These are phyloP conservation scores for Tolypocladium ovalisporum DNA, from an alignment of 2,329 filamentous ascomycete genomes.

Conservation along the genomic window DNA sequence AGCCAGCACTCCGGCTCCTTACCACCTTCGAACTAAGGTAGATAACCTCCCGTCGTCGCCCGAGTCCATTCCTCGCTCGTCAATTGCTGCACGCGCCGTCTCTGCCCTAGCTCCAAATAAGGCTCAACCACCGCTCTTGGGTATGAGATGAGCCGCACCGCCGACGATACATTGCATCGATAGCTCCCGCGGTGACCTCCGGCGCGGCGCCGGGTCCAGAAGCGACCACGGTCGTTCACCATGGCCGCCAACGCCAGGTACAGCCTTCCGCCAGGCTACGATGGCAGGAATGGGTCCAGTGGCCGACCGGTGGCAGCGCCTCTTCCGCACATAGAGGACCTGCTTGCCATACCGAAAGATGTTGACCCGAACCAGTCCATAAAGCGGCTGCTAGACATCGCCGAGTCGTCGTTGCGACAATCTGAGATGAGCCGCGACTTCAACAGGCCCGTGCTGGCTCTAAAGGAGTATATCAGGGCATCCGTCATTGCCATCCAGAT, in stretches of 20 bases:
- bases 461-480: conserved; percentile 75
- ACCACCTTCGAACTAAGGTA: not conserved
- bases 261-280: conserved; percentile 16
- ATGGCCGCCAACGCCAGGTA: conserved; percentile 20
- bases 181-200: not conserved
- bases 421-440: conserved; percentile 54
- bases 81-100: not conserved
- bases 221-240: conserved; percentile 13
- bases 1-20: not conserved
- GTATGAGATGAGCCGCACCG: not conserved
- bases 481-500: conserved; percentile 67
- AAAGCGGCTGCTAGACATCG: conserved; percentile 40
- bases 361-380: conserved; percentile 39
- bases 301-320: conserved; percentile 17
- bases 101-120: not conserved
- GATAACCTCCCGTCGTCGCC: not conserved
- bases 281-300: conserved; percentile 16
- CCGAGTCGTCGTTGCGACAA: conserved; percentile 42
- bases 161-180: not conserved
- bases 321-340: conserved; percentile 43
- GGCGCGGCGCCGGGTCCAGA: not conserved
- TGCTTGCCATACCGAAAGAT: conserved; percentile 33
- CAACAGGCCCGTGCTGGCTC: conserved; percentile 59
- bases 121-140: not conserved
- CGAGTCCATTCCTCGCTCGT: not conserved